Conservation (phyloP, 73 alveolate genomes). For the Paramecium sexaurelia region DNA sequence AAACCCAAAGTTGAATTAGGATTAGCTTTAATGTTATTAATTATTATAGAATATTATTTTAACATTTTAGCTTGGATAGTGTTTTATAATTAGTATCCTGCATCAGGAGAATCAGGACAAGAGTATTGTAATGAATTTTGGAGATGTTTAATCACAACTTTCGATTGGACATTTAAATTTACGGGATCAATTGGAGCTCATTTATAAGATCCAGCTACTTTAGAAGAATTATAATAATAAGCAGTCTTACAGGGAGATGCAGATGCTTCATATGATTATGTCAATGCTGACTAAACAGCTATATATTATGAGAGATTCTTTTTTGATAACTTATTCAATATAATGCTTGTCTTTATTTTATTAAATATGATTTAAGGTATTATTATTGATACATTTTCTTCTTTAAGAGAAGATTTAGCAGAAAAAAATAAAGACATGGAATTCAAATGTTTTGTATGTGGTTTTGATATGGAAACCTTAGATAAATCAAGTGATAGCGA, state of each 20-base stretch:
- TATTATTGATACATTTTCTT: conserved; percentile 94
- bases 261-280: background rate
- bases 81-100: conserved; percentile 78
- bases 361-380: conserved; percentile 96
- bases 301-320: conserved; percentile 75
- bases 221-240: conserved; percentile 63
- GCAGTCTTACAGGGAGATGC: background rate
- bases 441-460: conserved; percentile 92
- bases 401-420: conserved; percentile 86
- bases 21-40: conserved; percentile 87
- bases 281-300: background rate
- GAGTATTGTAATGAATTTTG: conserved; percentile 81
- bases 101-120: conserved; percentile 24
- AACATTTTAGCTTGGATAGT: conserved; percentile 84
- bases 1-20: conserved; percentile 88
- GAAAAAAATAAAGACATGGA: conserved; percentile 85
- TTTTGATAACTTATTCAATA: conserved; percentile 89
- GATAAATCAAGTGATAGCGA: conserved; percentile 77
- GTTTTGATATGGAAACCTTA: conserved; percentile 88
- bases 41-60: conserved; percentile 86
- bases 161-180: conserved; percentile 89
- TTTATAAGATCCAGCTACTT: conserved; percentile 67
- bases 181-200: conserved; percentile 92
- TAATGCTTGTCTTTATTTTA: conserved; percentile 86
- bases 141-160: conserved; percentile 81